Evolutionary conservation across 176 grass and related monocot species (phyloP).

Genomic region (Alloteropsis semialata): DNA sequence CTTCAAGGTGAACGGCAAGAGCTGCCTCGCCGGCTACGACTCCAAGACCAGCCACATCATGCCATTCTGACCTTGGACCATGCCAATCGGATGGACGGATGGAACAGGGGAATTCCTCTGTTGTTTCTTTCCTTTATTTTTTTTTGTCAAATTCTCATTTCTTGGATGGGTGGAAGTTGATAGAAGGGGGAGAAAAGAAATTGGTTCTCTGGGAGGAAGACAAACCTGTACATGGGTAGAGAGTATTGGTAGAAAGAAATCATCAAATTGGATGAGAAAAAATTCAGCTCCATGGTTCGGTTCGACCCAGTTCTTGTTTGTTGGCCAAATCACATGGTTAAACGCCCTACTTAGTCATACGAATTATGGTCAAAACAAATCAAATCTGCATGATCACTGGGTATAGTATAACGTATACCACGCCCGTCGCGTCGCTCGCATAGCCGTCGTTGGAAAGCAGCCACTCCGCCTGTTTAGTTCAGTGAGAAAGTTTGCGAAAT

Average conservation of each 20-base stretch:
- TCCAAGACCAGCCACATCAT: constrained; percentile 85
- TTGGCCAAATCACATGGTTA: neutral
- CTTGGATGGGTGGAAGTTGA: constrained; percentile 30
- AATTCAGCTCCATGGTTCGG: neutral
- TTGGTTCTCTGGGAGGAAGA: neutral
- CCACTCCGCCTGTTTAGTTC: too few species aligned
- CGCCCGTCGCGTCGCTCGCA: neutral
- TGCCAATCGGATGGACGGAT: neutral
- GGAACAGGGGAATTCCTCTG: neutral
- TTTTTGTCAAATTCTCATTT: neutral
- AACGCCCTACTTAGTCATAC: neutral
- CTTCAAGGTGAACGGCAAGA: constrained; percentile 62
- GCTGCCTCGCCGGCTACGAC: constrained; percentile 75
- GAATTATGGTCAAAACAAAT: neutral
- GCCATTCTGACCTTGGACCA: constrained; percentile 52
- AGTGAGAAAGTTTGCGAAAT: too few species aligned
- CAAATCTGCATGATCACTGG: neutral
- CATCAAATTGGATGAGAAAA: neutral
- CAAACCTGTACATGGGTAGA: constrained; percentile 24
- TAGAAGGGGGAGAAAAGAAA: neutral
- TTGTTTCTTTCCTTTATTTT: neutral
- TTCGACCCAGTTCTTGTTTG: neutral
- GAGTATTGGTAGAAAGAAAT: constrained; percentile 16
- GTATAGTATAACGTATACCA: neutral
- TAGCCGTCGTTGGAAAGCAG: neutral